phyloP scores from a whole-genome alignment of 345 rosid genomes.

The Pistacia integerrima region DNA sequence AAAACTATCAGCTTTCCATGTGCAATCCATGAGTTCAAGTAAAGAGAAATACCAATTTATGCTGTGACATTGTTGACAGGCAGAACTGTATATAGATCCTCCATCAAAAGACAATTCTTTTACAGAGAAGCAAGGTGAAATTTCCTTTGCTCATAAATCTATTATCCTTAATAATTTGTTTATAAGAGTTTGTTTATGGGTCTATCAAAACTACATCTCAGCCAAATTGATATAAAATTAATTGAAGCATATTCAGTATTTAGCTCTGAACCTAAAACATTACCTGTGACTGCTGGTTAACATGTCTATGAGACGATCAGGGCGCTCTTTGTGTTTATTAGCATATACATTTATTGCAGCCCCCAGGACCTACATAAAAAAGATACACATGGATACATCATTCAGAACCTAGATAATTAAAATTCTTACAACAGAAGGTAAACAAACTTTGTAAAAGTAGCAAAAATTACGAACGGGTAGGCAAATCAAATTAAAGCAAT shows the following conservation, averaged over 20 bases:
- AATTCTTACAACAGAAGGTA: conserved; percentile 3
- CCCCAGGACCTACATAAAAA: conserved; percentile 73
- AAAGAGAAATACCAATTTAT: neutral
- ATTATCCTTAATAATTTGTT: no score
- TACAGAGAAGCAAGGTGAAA: no score
- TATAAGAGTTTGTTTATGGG: neutral
- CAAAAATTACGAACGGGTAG: neutral
- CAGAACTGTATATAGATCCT: neutral
- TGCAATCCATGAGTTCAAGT: neutral
- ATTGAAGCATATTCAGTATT: neutral
- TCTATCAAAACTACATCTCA: neutral
- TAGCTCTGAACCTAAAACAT: conserved; percentile 4
- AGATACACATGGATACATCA: neutral
- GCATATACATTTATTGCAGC: conserved; percentile 96
- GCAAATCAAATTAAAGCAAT: neutral
- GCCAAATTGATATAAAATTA: conserved; percentile 2
- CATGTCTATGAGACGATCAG: conserved; percentile 98
- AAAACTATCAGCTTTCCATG: neutral
- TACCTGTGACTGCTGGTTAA: conserved; percentile 96
- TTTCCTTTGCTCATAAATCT: no score
- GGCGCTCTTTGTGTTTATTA: conserved; percentile 94
- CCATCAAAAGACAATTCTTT: neutral
- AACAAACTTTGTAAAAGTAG: neutral
- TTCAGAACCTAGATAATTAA: conserved; percentile 8
- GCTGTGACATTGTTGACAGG: neutral